Conservation (phyloP, 169 alveolate genomes). For the Cryptosporidium baileyi region DNA sequence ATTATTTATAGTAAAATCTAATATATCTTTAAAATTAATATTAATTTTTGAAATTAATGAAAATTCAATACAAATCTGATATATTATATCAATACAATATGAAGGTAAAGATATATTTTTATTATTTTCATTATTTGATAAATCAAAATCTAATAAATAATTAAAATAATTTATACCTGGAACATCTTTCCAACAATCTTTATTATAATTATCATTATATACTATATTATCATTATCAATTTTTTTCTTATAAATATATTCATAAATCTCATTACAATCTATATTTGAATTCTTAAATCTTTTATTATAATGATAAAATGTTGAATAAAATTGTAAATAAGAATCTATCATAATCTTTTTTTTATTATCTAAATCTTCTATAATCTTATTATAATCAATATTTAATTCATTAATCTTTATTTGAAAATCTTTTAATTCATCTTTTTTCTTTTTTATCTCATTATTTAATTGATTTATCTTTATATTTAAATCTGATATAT, state of each 20-base stretch:
- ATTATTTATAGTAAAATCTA: not conserved
- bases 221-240: not conserved
- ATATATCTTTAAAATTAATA: not conserved
- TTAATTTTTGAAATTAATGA: not conserved
- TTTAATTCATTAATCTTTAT: not conserved
- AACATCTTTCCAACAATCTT: not conserved
- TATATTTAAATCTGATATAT: not conserved
- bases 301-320: constrained; percentile 14
- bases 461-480: not conserved
- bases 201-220: not conserved
- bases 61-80: constrained; percentile 18
- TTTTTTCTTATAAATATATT: not conserved
- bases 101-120: not conserved
- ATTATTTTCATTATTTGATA: not conserved
- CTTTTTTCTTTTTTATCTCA: constrained; percentile 18
- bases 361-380: not conserved
- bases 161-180: constrained; percentile 28
- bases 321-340: constrained; percentile 41
- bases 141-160: not conserved
- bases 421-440: not conserved
- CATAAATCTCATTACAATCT: not conserved
- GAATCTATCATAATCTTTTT: not conserved
- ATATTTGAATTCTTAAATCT: not conserved
- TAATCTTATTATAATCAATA: not conserved
- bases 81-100: constrained; percentile 29